Evolutionary conservation across 768 basidiomycete species (phyloP), one percentile per base, ranked within the genome.

Genomic region (Leucocoprinus leucothites): DNA sequence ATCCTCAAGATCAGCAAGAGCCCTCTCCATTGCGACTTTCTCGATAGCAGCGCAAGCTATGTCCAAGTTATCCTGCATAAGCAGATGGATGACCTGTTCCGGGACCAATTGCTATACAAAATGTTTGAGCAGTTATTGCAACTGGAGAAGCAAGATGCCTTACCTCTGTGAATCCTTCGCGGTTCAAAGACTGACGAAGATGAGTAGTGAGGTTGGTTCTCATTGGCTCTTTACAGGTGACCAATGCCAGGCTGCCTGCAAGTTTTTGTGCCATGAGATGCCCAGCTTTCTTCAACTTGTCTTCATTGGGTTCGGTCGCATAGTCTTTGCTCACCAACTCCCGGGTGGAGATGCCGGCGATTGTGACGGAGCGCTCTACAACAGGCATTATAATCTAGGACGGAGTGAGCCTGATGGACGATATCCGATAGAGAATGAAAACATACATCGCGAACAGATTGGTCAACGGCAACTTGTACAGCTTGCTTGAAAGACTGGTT

Each of bases 171-270:
- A 97, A 97, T 41, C 96, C 96, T 63, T 91, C 88, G 43, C 96
- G 93, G 24, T 76, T 75, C 51, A 99, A 71, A 60, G 87, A 82
- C 43, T 86, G 83, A n/a, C 94, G 87, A 28, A 98, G 77, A 64
- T 96, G 94, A 51, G 82, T 87, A 16, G 88, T 86, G 63, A 98
- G 85, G 69, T 97, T 95, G 67, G 88, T 90, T 65, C 94, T 87
- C 56, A 99, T 71, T 1, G 96, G 95, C 64, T 99, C 97, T 68
- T 98, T 98, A 79, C 96, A 98, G 16, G 97, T 98, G 14, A 99
- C 97, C 51, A 98, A 74, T 22, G 97, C 97, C 46, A 99, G 82
- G 62, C 91, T 95, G 38, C 96, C 95, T 14, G 97, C 97, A 49
- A 99, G 82, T 67, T 94, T 96, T 71, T 94, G 93, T 1, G 94